Percentiles rank a stretch among this genome's conserved stretches.
Evolutionary conservation across 1,139 yeast genomes (phyloP).

Genomic region (Blastobotrys persicus): DNA sequence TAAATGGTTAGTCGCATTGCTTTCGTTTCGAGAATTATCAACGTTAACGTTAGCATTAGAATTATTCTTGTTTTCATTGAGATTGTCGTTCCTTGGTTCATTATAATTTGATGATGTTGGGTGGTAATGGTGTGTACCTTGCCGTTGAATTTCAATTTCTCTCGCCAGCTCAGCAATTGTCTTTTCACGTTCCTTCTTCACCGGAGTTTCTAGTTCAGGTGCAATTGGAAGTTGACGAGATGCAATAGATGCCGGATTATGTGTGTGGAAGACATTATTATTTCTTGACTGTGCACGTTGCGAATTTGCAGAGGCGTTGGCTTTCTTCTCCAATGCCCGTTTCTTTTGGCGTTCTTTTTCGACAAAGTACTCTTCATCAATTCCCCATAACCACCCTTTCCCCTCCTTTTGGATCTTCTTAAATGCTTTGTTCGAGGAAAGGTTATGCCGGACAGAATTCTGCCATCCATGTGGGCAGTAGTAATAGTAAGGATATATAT

Average conservation of each 20-base stretch:
- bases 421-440: constrained; percentile 82
- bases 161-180: constrained; percentile 57
- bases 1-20: background rate
- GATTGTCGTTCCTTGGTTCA: background rate
- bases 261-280: constrained; percentile 10
- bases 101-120: constrained; percentile 14
- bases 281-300: constrained; percentile 7
- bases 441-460: constrained; percentile 83
- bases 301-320: constrained; percentile 12
- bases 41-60: background rate
- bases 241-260: background rate
- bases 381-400: constrained; percentile 89
- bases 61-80: background rate
- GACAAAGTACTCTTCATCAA: constrained; percentile 77
- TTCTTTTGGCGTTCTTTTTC: constrained; percentile 77
- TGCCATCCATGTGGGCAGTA: constrained; percentile 99
- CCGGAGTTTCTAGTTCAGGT: constrained; percentile 1
- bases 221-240: background rate
- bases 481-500: constrained; percentile 82
- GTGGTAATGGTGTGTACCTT: constrained; percentile 20
- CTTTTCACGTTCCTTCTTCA: constrained; percentile 37
- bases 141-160: constrained; percentile 45
- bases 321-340: constrained; percentile 40
- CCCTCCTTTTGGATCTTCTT: constrained; percentile 74
- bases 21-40: background rate